phyloP scores from a whole-genome alignment of 768 basidiomycete species.

The Lactarius hengduanensis region DNA sequence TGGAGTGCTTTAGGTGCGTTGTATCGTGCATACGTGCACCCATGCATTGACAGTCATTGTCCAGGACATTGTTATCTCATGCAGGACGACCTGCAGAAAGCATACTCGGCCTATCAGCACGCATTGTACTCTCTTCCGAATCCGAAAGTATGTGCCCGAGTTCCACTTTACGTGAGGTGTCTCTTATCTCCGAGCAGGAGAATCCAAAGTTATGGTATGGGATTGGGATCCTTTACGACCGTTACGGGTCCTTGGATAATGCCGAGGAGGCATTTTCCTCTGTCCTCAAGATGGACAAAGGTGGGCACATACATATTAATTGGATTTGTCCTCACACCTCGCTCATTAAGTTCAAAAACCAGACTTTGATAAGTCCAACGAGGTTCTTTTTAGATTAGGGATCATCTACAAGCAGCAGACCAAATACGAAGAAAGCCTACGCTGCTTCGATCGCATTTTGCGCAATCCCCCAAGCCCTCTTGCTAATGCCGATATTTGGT shows the following conservation, averaged over 20 bases:
- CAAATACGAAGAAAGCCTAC: conserved; percentile 84
- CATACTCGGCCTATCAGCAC: conserved; percentile 97
- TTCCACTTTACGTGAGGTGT: conserved; percentile 19
- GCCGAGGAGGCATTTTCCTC: conserved; percentile 98
- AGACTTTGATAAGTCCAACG: conserved; percentile 99
- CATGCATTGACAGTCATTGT: conserved; percentile 27
- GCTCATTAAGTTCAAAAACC: conserved; percentile 28
- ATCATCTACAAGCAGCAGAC: conserved; percentile 99
- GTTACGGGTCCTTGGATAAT: conserved; percentile 97
- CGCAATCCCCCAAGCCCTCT: conserved; percentile 94
- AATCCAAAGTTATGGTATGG: conserved; percentile 99
- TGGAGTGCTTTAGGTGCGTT: conserved; percentile 90
- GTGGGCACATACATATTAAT: conserved; percentile 39
- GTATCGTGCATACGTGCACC: conserved; percentile 29
- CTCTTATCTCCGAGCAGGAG: conserved; percentile 47
- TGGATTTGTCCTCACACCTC: not conserved
- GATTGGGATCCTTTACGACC: conserved; percentile 97
- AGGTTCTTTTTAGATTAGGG: conserved; percentile 95
- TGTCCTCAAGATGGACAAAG: conserved; percentile 95
- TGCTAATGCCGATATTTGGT: conserved; percentile 98
- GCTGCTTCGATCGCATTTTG: conserved; percentile 95
- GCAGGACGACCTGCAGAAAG: conserved; percentile 99
- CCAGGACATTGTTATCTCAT: conserved; percentile 96
- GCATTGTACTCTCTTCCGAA: conserved; percentile 94
- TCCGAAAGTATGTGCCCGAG: conserved; percentile 64